These are phyloP conservation scores for Tulasnella sp. DNA, from an alignment of 768 basidiomycete species.

Conservation along the genomic window DNA sequence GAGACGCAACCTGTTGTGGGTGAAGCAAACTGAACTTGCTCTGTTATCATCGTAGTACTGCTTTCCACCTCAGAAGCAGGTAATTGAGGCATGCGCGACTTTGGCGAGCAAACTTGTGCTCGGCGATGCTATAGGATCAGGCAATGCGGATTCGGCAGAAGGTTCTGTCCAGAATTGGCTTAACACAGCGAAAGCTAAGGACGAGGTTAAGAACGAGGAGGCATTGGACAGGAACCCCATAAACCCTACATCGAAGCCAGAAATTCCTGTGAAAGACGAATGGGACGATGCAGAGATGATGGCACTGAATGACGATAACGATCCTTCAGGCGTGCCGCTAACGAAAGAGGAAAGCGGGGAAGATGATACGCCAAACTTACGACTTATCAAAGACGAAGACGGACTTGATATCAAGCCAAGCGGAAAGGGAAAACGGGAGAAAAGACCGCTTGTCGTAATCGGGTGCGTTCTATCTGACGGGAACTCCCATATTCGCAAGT, in stretches of 20 bases:
- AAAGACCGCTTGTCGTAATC: conserved; percentile 44
- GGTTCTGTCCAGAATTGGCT: not conserved
- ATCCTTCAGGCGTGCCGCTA: too few relatives aligned
- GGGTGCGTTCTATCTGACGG: conserved; percentile 38
- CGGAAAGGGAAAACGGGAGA: too few relatives aligned
- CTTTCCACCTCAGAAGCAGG: conserved; percentile 91
- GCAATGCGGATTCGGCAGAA: not conserved
- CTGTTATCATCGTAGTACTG: conserved; percentile 48
- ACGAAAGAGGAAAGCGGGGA: conserved; percentile 1
- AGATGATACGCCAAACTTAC: not conserved
- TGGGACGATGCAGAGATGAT: too few relatives aligned
- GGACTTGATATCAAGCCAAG: too few relatives aligned
- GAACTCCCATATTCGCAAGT: not conserved
- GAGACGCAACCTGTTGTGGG: conserved; percentile 19
- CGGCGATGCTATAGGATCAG: not conserved
- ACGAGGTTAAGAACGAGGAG: too few relatives aligned
- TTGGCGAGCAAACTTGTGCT: conserved; percentile 51
- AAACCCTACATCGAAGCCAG: too few relatives aligned
- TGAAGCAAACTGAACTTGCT: not conserved
- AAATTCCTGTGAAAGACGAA: too few relatives aligned
- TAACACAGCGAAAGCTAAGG: too few relatives aligned
- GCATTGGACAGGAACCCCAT: too few relatives aligned
- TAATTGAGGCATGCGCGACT: conserved; percentile 85
- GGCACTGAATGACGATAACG: too few relatives aligned
- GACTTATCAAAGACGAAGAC: too few relatives aligned